Evolutionary conservation across 768 basidiomycete species (phyloP).

Genomic region (Hortiboletus campestris): DNA sequence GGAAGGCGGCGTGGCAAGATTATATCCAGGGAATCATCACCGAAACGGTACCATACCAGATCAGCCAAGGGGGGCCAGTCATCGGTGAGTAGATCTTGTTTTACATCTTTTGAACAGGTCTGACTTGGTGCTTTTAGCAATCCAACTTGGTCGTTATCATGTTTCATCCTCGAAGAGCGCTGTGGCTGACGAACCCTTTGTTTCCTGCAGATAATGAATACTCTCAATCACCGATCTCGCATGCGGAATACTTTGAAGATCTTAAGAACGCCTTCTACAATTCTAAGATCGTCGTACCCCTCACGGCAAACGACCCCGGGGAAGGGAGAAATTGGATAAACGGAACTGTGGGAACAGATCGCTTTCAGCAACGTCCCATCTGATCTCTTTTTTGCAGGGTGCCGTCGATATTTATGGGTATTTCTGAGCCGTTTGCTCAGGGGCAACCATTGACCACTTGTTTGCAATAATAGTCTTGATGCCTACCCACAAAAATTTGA

Average conservation of each 20-base stretch:
- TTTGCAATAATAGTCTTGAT: slow-evolving; percentile 45
- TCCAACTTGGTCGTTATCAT: slow-evolving; percentile 49
- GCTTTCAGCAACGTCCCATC: background rate
- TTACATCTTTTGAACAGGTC: background rate
- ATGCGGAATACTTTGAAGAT: slow-evolving; percentile 59
- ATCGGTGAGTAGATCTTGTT: slow-evolving; percentile 47
- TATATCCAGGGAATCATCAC: slow-evolving; percentile 69
- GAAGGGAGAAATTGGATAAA: slow-evolving; percentile 61
- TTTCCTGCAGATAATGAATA: slow-evolving; percentile 68
- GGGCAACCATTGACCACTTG: background rate
- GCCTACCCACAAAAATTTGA: slow-evolving; percentile 79
- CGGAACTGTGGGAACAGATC: slow-evolving; percentile 50
- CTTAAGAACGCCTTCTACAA: slow-evolving; percentile 54
- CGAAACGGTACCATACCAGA: slow-evolving; percentile 61
- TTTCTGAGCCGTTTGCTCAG: background rate
- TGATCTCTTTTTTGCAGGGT: slow-evolving; percentile 40
- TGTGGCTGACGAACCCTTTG: background rate
- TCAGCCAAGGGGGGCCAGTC: slow-evolving; percentile 70
- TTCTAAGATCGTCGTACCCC: slow-evolving; percentile 61
- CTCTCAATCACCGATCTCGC: slow-evolving; percentile 44
- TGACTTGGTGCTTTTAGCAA: slow-evolving; percentile 35
- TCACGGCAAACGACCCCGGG: slow-evolving; percentile 74
- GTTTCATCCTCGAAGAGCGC: background rate
- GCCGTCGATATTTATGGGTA: slow-evolving; percentile 72
- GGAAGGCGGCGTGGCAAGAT: slow-evolving; percentile 64